A percentile compares a stretch with the other conserved stretches of the same genome.
phyloP scores from a whole-genome alignment of 352 stramenopile species.

The Phytophthora hibernalis region DNA sequence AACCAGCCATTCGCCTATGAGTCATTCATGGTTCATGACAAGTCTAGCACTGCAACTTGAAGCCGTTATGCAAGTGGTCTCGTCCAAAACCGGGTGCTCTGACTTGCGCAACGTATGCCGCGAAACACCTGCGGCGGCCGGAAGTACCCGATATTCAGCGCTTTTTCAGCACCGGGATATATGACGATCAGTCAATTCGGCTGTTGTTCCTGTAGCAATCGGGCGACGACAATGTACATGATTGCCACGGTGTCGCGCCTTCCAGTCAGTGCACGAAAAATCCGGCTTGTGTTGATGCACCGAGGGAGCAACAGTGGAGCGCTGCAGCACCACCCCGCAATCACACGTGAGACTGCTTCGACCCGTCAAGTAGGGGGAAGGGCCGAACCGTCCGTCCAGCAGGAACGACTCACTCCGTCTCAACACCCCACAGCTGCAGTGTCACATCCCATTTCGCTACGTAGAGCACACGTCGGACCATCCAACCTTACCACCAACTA shows the following conservation, averaged over 20 bases:
- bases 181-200: conserved; percentile 30
- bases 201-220: conserved; percentile 23
- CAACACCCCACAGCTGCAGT: conserved; percentile 13
- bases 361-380: background rate
- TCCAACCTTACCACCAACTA: conserved; percentile 4
- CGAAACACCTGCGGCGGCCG: background rate
- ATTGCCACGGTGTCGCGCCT: conserved; percentile 15
- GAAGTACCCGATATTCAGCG: conserved; percentile 14
- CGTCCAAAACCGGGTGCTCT: conserved; percentile 1
- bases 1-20: conserved; percentile 3
- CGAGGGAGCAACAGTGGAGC: conserved; percentile 19
- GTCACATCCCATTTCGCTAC: conserved; percentile 35
- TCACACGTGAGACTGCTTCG: conserved; percentile 12
- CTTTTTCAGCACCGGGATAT: conserved; percentile 14
- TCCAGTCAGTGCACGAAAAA: conserved; percentile 30
- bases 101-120: conserved; percentile 8
- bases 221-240: conserved; percentile 17
- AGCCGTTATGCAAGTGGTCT: background rate
- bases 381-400: conserved; percentile 19
- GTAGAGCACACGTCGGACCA: conserved; percentile 22
- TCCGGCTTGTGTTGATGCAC: conserved; percentile 31
- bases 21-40: too few relatives aligned
- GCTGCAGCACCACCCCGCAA: conserved; percentile 30
- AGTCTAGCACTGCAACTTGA: conserved; percentile 23
- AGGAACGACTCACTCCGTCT: conserved; percentile 30